Conservation (phyloP, 345 rosid genomes). For the Laguncularia racemosa region DNA sequence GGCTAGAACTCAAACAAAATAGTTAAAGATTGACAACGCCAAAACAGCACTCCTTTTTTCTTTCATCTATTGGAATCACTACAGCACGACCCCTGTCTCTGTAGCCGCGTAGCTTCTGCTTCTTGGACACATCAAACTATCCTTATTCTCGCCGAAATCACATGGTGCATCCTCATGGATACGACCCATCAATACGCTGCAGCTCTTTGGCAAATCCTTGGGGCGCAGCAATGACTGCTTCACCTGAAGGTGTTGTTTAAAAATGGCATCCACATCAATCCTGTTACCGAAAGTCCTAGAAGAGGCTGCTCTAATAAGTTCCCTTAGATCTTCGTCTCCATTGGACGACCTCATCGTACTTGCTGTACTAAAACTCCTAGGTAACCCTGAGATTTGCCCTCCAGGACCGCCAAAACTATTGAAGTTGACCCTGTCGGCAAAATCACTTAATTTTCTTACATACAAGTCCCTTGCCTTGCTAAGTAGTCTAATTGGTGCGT, state of each 20-base stretch:
- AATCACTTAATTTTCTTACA: conserved; percentile 40
- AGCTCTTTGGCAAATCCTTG: conserved; percentile 26
- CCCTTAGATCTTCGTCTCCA: conserved; percentile 23
- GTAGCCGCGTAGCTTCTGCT: conserved; percentile 34
- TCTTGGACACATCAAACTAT: conserved; percentile 16
- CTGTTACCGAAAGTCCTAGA: conserved; percentile 19
- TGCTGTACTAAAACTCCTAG: conserved; percentile 37
- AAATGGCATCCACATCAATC: conserved; percentile 5
- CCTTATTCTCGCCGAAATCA: conserved; percentile 26
- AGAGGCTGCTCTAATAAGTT: conserved; percentile 42
- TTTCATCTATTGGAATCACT: too few species aligned
- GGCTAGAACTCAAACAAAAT: too few species aligned
- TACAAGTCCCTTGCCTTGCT: conserved; percentile 45
- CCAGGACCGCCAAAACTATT: conserved; percentile 29
- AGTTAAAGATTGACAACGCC: too few species aligned
- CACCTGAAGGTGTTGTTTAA: neutral
- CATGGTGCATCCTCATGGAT: conserved; percentile 67
- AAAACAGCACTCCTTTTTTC: too few species aligned
- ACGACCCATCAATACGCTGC: conserved; percentile 42
- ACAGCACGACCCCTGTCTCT: neutral
- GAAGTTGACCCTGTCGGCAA: conserved; percentile 27
- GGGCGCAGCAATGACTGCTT: neutral
- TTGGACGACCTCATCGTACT: conserved; percentile 21
- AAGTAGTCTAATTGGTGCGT: conserved; percentile 28
- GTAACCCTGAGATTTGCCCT: conserved; percentile 29